Evolutionary conservation across 768 basidiomycete species (phyloP), one percentile per base, ranked within the genome.

Genomic region (Leucosporidium yakuticum): DNA sequence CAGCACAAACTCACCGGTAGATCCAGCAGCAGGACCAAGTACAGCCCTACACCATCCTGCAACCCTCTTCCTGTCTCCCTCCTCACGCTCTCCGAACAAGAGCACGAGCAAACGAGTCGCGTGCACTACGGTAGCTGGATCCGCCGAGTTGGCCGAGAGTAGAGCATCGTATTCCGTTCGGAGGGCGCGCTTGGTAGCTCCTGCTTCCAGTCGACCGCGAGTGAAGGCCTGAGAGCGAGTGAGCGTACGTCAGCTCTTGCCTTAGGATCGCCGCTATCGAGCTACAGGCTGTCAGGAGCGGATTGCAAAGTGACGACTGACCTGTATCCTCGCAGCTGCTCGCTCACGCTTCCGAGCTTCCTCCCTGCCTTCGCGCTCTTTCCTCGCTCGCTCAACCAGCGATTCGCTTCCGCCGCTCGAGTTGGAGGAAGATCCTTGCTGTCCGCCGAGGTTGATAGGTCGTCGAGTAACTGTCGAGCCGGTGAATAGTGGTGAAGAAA

Each of bases 251-350:
- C n/a, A 23, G 48, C 49, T 55, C 44, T 27, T 25, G 7, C 21
- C 23, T 19, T 11, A n/a, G 4, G 17, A 21, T 25, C 59, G 4
- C 1, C 34, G 14, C 44, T 17, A 50, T 11, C 51, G 20, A 32
- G 34, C 47, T n/a, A 8, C 27, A 23, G 12, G 7, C 7, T 27
- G 47, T 50, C 20, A 15, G 21, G 20, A 53, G 23, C 14, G 8
- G 25, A 32, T 20, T 9, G 4, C 20, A 7, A 32, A 29, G 2
- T 15, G 17, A 36, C 8, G 48, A 54, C 72, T 49, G 11, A 68
- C 72, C 69, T 73, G 68, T 20, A 73, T 60, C 23, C 12, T 34
- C 0, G n/a, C 49, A 0, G 64, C 66, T 0, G 72, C 72, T 7
- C 48, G n/a, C 4, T 44, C 44, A 9, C 34, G 27, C n/a, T n/a